A percentile compares a stretch with the other conserved stretches of the same genome.
Evolutionary conservation across 1,139 yeast genomes (phyloP).

Genomic region (Pichia sp.): DNA sequence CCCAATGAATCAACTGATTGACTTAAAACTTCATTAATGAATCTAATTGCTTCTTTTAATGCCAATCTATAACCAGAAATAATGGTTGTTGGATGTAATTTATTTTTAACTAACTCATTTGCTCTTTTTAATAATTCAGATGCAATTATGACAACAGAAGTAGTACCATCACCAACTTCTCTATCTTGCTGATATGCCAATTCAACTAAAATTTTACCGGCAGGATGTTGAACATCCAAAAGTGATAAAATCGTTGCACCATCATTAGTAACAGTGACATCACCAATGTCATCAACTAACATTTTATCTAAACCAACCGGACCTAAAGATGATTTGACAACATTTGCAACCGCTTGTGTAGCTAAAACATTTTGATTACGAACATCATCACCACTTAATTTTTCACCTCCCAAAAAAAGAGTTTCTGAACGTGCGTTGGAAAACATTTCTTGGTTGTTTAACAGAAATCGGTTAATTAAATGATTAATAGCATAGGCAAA

Average conservation of each 20-base stretch:
- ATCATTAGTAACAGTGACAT: constrained; percentile 96
- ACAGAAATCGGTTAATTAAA: neutral
- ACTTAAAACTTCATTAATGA: constrained; percentile 78
- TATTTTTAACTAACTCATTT: constrained; percentile 85
- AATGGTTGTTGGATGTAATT: constrained; percentile 95
- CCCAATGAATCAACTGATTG: constrained; percentile 78
- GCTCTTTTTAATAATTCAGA: constrained; percentile 89
- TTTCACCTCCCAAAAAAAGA: constrained; percentile 90
- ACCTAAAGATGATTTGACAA: constrained; percentile 92
- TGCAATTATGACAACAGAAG: constrained; percentile 94
- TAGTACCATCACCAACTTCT: constrained; percentile 98
- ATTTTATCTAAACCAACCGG: constrained; percentile 98
- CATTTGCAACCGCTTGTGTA: constrained; percentile 94
- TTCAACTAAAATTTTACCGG: constrained; percentile 94
- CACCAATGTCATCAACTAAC: constrained; percentile 98
- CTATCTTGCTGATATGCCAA: constrained; percentile 98
- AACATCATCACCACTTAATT: constrained; percentile 91
- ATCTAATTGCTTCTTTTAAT: constrained; percentile 83
- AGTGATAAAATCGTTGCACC: constrained; percentile 93
- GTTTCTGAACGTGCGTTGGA: constrained; percentile 84
- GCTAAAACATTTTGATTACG: constrained; percentile 95
- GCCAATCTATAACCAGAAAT: constrained; percentile 96
- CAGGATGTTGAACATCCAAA: constrained; percentile 97
- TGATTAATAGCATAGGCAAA: neutral
- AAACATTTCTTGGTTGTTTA: constrained; percentile 33